A percentile compares a stretch with the other conserved stretches of the same genome.
Evolutionary conservation across 1,284 basidiomycete species (phyloP).

Genomic region (Wolfiporia cocos): DNA sequence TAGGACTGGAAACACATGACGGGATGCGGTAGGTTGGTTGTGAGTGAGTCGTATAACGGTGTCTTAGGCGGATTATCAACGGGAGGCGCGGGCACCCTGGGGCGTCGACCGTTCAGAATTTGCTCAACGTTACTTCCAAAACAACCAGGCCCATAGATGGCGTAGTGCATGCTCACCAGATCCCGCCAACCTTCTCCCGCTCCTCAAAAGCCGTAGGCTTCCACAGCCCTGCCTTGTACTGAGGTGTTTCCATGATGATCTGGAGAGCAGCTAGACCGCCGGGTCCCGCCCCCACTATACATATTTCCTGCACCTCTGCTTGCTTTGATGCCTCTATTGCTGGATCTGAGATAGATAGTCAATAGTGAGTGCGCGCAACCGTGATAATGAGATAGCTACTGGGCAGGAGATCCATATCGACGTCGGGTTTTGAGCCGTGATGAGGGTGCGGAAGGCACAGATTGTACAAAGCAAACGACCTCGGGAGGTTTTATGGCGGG

Average conservation of each 20-base stretch:
- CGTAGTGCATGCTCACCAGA: conserved; percentile 49
- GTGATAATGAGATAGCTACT: no score
- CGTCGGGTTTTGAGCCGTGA: no score
- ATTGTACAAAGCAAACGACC: no score
- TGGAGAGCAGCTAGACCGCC: conserved; percentile 64
- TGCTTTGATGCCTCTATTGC: neutral
- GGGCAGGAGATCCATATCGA: no score
- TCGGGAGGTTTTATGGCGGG: no score
- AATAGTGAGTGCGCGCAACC: no score
- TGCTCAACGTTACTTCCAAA: no score
- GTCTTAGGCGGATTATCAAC: conserved; percentile 50
- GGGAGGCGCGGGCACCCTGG: conserved; percentile 51
- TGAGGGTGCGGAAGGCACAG: no score
- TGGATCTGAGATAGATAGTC: no score
- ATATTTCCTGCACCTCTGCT: no score
- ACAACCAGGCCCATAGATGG: neutral
- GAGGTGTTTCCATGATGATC: conserved; percentile 47
- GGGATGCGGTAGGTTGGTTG: conserved; percentile 72
- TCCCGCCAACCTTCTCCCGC: conserved; percentile 59
- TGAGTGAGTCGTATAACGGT: conserved; percentile 69
- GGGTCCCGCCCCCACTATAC: conserved; percentile 65
- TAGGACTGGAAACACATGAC: conserved; percentile 62
- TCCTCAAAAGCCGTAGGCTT: conserved; percentile 52
- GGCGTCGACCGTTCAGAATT: neutral
- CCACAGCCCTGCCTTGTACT: conserved; percentile 56